Evolutionary conservation across 345 rosid genomes (phyloP).

Genomic region (Populus pruinosa): DNA sequence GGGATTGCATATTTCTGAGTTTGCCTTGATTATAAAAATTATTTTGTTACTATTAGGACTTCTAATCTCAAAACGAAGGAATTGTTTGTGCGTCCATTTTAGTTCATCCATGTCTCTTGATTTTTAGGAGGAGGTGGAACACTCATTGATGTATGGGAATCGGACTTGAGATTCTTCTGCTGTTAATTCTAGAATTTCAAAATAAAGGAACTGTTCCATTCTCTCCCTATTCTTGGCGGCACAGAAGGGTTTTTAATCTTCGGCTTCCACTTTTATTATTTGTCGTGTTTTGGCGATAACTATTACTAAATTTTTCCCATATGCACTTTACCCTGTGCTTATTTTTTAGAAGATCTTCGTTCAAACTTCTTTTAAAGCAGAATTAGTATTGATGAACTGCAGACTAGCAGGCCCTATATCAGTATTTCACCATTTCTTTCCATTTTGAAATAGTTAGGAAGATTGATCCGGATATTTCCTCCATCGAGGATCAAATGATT

Average conservation of each 20-base stretch:
- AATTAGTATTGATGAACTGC: background rate
- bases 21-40: background rate
- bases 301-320: background rate
- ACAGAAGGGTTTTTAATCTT: background rate
- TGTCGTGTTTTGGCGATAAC: background rate
- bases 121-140: background rate
- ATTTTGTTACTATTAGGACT: background rate
- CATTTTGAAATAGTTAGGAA: background rate
- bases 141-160: background rate
- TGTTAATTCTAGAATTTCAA: background rate
- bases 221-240: background rate
- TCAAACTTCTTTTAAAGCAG: background rate
- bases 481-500: background rate
- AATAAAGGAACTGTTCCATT: background rate
- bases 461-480: background rate
- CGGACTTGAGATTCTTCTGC: background rate
- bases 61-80: background rate
- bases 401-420: background rate
- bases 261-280: background rate
- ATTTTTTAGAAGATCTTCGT: background rate
- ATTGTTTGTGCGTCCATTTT: background rate
- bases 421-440: background rate
- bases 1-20: background rate
- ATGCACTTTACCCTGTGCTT: background rate
- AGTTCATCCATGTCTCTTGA: background rate